Evolutionary conservation across 257 asterid genomes (phyloP).

Genomic region (Solanum virginianum): DNA sequence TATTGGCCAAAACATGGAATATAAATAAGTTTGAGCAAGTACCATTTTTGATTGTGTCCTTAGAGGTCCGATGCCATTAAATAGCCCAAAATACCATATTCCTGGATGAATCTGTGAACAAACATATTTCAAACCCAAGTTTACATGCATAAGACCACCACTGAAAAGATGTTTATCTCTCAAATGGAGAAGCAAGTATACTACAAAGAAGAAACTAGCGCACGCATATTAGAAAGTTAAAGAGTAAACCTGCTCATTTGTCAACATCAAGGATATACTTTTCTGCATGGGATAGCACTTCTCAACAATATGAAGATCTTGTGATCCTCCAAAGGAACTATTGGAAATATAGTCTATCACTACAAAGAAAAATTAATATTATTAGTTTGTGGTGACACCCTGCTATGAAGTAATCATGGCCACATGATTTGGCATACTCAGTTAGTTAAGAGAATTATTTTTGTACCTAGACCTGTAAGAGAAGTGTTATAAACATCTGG

Average conservation of each 20-base stretch:
- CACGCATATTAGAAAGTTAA: neutral
- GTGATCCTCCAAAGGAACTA: slow-evolving; percentile 44
- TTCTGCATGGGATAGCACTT: slow-evolving; percentile 92
- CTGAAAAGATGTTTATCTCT: neutral
- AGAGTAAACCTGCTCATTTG: slow-evolving; percentile 71
- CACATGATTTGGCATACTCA: neutral
- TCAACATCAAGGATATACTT: slow-evolving; percentile 40
- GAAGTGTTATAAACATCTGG: slow-evolving; percentile 77
- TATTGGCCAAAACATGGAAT: neutral
- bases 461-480: slow-evolving; percentile 58
- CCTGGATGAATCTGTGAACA: slow-evolving; percentile 76
- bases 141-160: neutral
- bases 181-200: neutral
- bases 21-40: slow-evolving; percentile 5
- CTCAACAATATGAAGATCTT: slow-evolving; percentile 54
- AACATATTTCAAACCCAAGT: neutral
- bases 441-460: neutral
- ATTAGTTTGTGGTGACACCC: neutral
- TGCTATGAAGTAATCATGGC: neutral
- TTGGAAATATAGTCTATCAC: slow-evolving; percentile 43
- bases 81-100: slow-evolving; percentile 82
- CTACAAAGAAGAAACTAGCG: neutral
- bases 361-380: slow-evolving; percentile 21
- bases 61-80: slow-evolving; percentile 79
- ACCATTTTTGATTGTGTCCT: slow-evolving; percentile 98